Evolutionary conservation across 2,329 filamentous ascomycete species (phyloP), one percentile per base, ranked within the genome.

Genomic region (Ilyonectria mors-panacis): DNA sequence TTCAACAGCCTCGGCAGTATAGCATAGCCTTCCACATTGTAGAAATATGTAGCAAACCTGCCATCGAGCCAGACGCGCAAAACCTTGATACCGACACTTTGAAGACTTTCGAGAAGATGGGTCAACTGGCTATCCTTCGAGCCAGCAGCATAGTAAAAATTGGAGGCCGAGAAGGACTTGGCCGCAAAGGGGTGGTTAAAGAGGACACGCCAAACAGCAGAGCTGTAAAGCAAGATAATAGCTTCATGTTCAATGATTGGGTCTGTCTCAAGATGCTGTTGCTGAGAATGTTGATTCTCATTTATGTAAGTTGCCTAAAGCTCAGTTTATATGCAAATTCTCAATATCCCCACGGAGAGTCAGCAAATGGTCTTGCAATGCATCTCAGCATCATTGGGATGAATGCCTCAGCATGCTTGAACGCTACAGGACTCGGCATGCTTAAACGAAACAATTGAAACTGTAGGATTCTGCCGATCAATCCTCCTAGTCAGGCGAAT

Each of bases 71-170:
- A 68, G 2, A 63, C 64, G 0, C 64, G 55, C 2, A 69, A 51
- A n/a, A 67, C 64, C 19, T 67, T 67, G 7, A 69, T 59, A 1
- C 64, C 59, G 26, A 64, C 64, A 15, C 55, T 58, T 19, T 69
- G 56, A 1, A 69, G 56, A 1, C 64, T 55, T 5, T 9, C 6
- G 1, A 67, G 23, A 1, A 67, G 59, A 3, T 51, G 58, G 4
- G 44, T 58, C 21, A 47, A 50, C 37, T 69, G 54, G 1, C n/a
- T 15, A 1, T 59, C 50, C 3, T 39, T 66, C n/a, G 66, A 21
- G 2, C 66, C 63, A n/a, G 66, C 66, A 1, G 66, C 66, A 23
- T 68, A 66, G n/a, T 68, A 68, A 5, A 68, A 28, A 17, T 66
- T 66, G 1, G 66, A 66, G 3, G 63, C 66, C 4, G 66, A 66